Evolutionary conservation across 805 yeast genomes (phyloP).

Genomic region (Torulaspora delbrueckii): DNA sequence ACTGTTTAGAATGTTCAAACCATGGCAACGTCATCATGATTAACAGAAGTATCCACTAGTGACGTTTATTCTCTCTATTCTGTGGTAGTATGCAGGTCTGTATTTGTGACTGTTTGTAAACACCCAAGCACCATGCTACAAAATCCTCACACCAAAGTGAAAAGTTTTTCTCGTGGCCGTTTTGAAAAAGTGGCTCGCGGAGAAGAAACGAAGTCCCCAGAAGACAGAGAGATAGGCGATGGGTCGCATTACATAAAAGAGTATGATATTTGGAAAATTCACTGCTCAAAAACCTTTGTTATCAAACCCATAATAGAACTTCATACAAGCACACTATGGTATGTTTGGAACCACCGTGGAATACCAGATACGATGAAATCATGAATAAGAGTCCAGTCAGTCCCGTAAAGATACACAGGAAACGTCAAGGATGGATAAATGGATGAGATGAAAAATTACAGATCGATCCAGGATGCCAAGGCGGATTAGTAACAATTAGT

Average conservation of each 20-base stretch:
- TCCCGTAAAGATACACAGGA: neutral
- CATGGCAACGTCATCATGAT: no score
- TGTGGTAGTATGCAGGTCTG: no score
- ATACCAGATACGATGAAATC: neutral
- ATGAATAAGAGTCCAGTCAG: neutral
- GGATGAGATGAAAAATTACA: neutral
- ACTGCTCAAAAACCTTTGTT: neutral
- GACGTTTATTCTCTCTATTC: no score
- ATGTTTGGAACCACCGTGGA: slow-evolving; percentile 7
- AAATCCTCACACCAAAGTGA: neutral
- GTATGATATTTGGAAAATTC: slow-evolving; percentile 6
- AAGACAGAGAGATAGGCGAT: neutral
- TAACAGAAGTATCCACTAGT: no score
- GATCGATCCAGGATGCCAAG: neutral
- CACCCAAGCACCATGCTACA: neutral
- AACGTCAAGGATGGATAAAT: neutral
- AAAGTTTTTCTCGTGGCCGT: no score
- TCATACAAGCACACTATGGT: slow-evolving; percentile 19
- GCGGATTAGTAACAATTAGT: no score
- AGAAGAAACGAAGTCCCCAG: neutral
- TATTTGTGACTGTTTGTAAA: neutral
- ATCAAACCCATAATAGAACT: slow-evolving; percentile 1
- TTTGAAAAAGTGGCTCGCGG: neutral
- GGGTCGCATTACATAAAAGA: slow-evolving; percentile 7
- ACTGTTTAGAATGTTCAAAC: no score